Evolutionary conservation across 768 basidiomycete species (phyloP), one percentile per base, ranked within the genome.

Genomic region (Lactifluus piperatus): DNA sequence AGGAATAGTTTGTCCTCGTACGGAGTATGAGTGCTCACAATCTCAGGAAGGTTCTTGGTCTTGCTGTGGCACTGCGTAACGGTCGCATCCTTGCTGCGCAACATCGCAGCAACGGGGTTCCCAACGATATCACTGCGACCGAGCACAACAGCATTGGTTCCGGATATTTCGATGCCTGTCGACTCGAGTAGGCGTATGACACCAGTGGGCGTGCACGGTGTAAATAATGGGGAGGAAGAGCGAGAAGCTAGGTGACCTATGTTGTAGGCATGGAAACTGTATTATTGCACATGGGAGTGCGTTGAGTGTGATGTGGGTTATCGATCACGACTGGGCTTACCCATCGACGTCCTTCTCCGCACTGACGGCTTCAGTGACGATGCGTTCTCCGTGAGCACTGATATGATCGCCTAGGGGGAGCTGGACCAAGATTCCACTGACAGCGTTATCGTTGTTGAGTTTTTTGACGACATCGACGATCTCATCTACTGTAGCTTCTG

Each of bases 101-200:
- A 78, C 79, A 99, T 85, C 34, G 91, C 87, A 37, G 86, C 85
- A 51, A 97, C 94, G 29, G 97, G 97, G 66, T 84, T 95, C 55
- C 97, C 97, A 56, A 99, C 97, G 67, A 99, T 98, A 69, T 99
- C 97, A 69, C 90, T 93, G 64, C 97, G 86, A 61, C 97, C 97
- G 45, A 99, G 85, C 24, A 99, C 93, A 58, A 97, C 94, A 11
- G 88, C 85, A 67, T 85, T 81, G 41, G 89, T 77, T 54, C 97
- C 94, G 20, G 83, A 72, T 58, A 98, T 77, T 18, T 81, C 66
- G 57, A 91, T 79, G 6, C 84, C 85, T n/a, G 93, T 91, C 8
- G 85, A 84, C 67, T 97, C 91, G 66, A 99, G 78, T 46, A 99
- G 83, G 61, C 84, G 83, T 66, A 98, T 89, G 54, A 94, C 86